Evolutionary conservation across 257 asterid species (phyloP).

Genomic region (Haberlea rhodopensis): DNA sequence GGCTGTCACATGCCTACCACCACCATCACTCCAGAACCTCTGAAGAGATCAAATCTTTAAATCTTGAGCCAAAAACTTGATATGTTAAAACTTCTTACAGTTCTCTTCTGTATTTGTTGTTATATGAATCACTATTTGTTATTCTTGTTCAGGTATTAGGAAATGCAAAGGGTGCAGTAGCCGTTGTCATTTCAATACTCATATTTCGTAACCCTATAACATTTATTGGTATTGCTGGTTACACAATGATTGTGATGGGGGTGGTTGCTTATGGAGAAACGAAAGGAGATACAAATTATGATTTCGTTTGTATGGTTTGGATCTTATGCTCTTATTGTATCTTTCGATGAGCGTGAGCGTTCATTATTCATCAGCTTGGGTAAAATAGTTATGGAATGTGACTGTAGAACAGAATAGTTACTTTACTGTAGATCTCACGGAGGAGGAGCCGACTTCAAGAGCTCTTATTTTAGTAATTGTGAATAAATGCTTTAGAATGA

Average conservation of each 20-base stretch:
- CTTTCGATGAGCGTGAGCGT: not conserved
- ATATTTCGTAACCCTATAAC: constrained; percentile 89
- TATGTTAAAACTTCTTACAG: no score
- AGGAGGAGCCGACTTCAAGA: not conserved
- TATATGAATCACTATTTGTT: not conserved
- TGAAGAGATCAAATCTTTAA: not conserved
- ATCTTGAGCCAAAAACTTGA: not conserved
- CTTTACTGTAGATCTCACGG: not conserved
- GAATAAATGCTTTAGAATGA: constrained; percentile 13
- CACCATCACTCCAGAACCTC: not conserved
- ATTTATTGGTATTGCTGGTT: constrained; percentile 83
- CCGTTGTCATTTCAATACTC: constrained; percentile 93
- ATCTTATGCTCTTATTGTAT: not conserved
- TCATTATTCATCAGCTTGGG: not conserved
- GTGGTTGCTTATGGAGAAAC: constrained; percentile 97
- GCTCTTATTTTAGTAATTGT: constrained; percentile 12
- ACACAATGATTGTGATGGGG: constrained; percentile 90
- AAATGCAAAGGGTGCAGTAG: constrained; percentile 99
- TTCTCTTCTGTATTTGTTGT: no score
- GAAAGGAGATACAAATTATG: constrained; percentile 76
- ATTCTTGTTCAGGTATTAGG: constrained; percentile 67
- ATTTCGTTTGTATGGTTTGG: not conserved
- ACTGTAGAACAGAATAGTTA: no score
- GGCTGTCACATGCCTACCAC: no score
- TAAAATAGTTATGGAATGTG: not conserved